Evolutionary conservation across 306 rosid species (phyloP), one percentile per base, ranked within the genome.

Genomic region (Medicago arabica): DNA sequence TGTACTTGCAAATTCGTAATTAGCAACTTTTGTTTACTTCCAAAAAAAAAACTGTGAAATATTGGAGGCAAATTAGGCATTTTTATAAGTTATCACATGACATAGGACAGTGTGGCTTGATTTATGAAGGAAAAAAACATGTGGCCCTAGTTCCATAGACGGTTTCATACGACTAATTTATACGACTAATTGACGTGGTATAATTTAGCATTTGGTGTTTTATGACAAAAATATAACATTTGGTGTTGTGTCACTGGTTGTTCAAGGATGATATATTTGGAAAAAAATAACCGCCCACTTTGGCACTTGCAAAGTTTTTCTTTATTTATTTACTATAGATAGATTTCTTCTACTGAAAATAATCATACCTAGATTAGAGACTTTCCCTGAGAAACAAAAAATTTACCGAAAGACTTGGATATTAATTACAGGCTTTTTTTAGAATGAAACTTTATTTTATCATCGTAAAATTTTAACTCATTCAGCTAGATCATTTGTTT

Each of bases 111-210:
- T 41, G 70, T 46, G 63, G 74, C 38, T 65, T 59, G 23, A 31
- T 31, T 31, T 31, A 31, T 31, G 36, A 31, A 31, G 36, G 36
- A 31, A 31, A 31, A 36, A 44, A 82, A 36, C 79, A 47, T 49
- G 71, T 82, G 88, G 86, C 84, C 72, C 31, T 64, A 60, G 71
- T 78, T 85, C 73, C 43, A 58, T 57, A 4, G 88, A 61, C 88
- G 88, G 88, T 78, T 9, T 25, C 2, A 17, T 23, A 14, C 9
- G 75, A 75, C 28, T 50, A 71, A 71, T 47, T 58, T 70, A 61
- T 70, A 54, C 43, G 21, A 28, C 34, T 13, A 31, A 23, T 23
- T 23, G 28, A 23, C 28, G 28, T 23, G 2, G 28, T 23, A 23
- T 74, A 69, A 41, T 59, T 51, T 72, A 76, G 40, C 83, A 31